Evolutionary conservation across 2,329 filamentous ascomycete genomes (phyloP).

Genomic region (Didymella keratinophila): DNA sequence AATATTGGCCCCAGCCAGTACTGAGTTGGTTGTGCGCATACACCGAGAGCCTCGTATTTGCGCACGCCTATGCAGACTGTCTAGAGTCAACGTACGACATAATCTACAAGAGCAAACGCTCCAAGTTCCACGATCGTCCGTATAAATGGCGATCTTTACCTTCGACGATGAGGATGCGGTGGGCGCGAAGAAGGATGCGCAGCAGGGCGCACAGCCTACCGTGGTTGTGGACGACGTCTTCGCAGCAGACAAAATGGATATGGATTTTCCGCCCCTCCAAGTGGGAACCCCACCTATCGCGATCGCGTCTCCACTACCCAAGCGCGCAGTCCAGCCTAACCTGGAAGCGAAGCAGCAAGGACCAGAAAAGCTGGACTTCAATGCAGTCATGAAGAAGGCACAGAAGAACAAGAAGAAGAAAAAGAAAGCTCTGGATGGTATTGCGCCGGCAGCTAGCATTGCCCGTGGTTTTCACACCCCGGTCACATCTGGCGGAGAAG

Average conservation of each 20-base stretch:
- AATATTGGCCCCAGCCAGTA: slow-evolving; percentile 42
- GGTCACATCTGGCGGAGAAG: slow-evolving; percentile 62
- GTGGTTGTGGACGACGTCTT: slow-evolving; percentile 29
- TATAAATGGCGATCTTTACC: slow-evolving; percentile 44
- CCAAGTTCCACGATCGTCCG: slow-evolving; percentile 18
- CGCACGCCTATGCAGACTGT: slow-evolving; percentile 36
- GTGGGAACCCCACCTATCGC: slow-evolving; percentile 49
- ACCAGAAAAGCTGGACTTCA: slow-evolving; percentile 50
- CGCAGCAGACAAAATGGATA: slow-evolving; percentile 34
- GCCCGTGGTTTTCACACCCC: slow-evolving; percentile 61
- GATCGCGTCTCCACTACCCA: slow-evolving; percentile 45
- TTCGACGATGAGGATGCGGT: slow-evolving; percentile 48
- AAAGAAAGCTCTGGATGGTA: slow-evolving; percentile 43
- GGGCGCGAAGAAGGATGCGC: slow-evolving; percentile 26
- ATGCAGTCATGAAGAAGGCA: slow-evolving; percentile 48
- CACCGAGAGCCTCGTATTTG: slow-evolving; percentile 20
- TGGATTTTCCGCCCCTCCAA: slow-evolving; percentile 33
- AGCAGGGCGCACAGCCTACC: slow-evolving; percentile 15
- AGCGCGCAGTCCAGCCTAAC: slow-evolving; percentile 35
- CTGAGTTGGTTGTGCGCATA: slow-evolving; percentile 38
- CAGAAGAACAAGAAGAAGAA: slow-evolving; percentile 52
- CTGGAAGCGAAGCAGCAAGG: slow-evolving; percentile 35
- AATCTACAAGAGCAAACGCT: slow-evolving; percentile 19
- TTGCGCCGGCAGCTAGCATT: slow-evolving; percentile 43
- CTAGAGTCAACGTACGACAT: slow-evolving; percentile 29